Evolutionary conservation across 352 stramenopile species (phyloP), one percentile per base, ranked within the genome.

Genomic region (Globisporangium sylvaticum): DNA sequence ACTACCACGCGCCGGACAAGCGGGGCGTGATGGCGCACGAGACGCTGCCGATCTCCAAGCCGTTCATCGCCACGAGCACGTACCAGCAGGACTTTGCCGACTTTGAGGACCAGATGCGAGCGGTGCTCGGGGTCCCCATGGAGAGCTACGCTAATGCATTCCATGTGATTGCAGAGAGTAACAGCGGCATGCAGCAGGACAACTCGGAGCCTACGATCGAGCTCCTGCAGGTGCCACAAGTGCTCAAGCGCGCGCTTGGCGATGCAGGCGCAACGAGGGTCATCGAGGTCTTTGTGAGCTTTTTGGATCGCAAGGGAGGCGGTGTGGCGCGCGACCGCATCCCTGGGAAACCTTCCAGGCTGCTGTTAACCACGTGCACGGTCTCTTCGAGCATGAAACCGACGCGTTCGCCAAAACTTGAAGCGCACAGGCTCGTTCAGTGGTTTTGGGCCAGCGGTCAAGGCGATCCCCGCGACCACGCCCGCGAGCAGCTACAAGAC

Each of bases 1-100:
- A 94, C 75, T 90, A 95, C 66, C 71, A 73, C 57, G 71, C 90
- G 20, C 82, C 83, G 6, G 81, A 90, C 65, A 82, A 83, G 52
- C 76, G 81, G 9, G 76, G 78, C 25, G 73, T 91, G 27, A 86
- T 76, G 62, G 75, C 75, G 1, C 74, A 84, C 64, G 73, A 88
- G 31, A 66, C 73, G 34, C 58, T 64, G 22, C 68, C 70, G 4
- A 65, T 68, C 14, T 61, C 61, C n/a, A 84, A 84, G 65, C 78
- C 80, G 20, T 92, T 92, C 52, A 70, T 90, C 39, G 77, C 78
- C 8, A 76, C 75, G 24, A 93, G 66, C 59, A 89, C 78, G 29
- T 90, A 92, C 60, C 69, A 83, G 50, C 70, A 77, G 20, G 84
- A 94, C 63, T 94, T 91, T 64, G 55, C 74, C 9, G 69, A 72